Evolutionary conservation across 768 basidiomycete genomes (phyloP), one percentile per base, ranked within the genome.

Genomic region (Trametes sanguinea): DNA sequence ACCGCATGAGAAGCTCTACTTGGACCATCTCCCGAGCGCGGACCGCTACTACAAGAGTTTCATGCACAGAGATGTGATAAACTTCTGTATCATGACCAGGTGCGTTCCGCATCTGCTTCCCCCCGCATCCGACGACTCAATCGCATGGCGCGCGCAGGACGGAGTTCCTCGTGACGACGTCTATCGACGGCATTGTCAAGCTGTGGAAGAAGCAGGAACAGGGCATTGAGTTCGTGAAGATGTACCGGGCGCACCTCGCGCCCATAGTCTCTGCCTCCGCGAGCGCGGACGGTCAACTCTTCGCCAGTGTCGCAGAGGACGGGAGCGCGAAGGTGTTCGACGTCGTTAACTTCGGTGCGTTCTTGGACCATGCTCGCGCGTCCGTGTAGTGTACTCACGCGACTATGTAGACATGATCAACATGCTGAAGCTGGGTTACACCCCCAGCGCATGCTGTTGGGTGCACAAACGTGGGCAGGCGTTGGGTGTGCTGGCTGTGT

Each of bases 201-300:
- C 76, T 99, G n/a, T 99, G 97, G 97, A 98, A 97, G 80, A 99
- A 99, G 75, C 95, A 97, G 77, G 91, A 95, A 22, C 73, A 80
- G 6, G 96, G 95, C 4, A 94, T 99, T 69, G 97, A 98, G 76
- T 98, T 98, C 68, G 96, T 98, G 61, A 99, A 99, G 76, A 93
- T 95, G 66, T 99, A 96, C 74, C 88, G 97, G 48, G 94, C 97
- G 1, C 95, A 97, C 68, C 80, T 95, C 22, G 81, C 83, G 29
- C 85, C 92, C 8, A 83, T 98, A 29, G 78, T 86, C 3, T 86
- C 84, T 7, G 88, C 98, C 4, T 90, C 90, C 27, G 90, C 89
- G 29, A 95, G 94, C 69, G 88, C 88, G 46, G 95, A 99, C 71
- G 97, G 97, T 0, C 89, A 92, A 71, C 76, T 95, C 42, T 94